Conservation (phyloP, 768 basidiomycete genomes). For the Amanita muscaria region DNA sequence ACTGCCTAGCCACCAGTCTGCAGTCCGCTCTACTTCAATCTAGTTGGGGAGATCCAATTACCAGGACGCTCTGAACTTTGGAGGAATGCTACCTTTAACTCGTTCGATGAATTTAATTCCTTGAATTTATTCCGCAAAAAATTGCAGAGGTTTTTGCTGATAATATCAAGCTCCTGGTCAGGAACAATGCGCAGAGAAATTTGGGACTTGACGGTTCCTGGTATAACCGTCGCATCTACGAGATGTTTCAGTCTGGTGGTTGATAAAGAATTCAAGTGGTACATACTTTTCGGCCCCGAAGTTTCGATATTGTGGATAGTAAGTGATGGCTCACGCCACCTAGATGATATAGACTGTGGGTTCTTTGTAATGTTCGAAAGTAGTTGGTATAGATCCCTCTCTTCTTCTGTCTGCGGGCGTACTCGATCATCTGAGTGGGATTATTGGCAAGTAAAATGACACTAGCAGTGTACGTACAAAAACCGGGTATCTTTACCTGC, state of each 20-base stretch:
- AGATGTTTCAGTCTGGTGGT: neutral
- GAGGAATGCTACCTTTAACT: conserved; percentile 46
- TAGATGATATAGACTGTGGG: conserved; percentile 58
- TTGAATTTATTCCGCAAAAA: conserved; percentile 55
- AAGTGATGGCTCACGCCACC: conserved; percentile 88
- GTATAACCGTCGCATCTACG: conserved; percentile 82
- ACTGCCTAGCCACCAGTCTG: conserved; percentile 95
- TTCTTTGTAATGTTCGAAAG: conserved; percentile 62
- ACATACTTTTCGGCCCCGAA: conserved; percentile 70
- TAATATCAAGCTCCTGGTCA: conserved; percentile 73
- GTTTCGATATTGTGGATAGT: conserved; percentile 81
- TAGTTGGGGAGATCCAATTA: conserved; percentile 18
- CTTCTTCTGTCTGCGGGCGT: conserved; percentile 55
- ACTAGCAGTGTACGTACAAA: conserved; percentile 52
- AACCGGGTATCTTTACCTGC: conserved; percentile 63
- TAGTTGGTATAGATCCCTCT: conserved; percentile 57
- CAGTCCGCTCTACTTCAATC: conserved; percentile 75
- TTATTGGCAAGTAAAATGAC: neutral
- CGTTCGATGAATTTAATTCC: conserved; percentile 57
- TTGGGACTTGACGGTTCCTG: conserved; percentile 72
- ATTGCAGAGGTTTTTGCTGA: conserved; percentile 50
- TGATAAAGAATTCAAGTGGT: conserved; percentile 4
- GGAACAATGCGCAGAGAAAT: conserved; percentile 92
- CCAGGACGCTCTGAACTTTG: neutral
- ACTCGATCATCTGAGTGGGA: conserved; percentile 60